phyloP scores from a whole-genome alignment of 2,329 filamentous ascomycete genomes.

The Arthroderma uncinatum region DNA sequence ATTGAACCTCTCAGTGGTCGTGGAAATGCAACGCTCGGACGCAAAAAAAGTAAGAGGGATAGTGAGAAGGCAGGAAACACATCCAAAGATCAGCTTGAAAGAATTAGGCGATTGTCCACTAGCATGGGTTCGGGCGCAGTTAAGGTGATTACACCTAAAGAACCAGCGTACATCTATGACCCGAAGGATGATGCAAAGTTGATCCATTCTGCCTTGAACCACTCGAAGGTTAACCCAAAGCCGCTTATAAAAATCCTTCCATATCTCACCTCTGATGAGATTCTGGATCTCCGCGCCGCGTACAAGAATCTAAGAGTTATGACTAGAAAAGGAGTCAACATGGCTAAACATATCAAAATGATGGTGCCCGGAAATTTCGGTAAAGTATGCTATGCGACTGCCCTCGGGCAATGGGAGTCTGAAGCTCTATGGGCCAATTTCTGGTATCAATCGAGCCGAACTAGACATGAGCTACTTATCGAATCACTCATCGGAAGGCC shows the following conservation, averaged over 20 bases:
- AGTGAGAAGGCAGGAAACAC: constrained; percentile 18
- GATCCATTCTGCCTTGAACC: constrained; percentile 63
- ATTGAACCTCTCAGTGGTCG: constrained; percentile 34
- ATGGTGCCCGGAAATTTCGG: constrained; percentile 53
- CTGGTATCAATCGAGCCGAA: constrained; percentile 85
- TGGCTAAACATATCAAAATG: constrained; percentile 42
- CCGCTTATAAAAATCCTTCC: constrained; percentile 76
- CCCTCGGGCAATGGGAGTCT: constrained; percentile 79
- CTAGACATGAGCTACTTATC: constrained; percentile 77
- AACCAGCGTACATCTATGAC: constrained; percentile 57
- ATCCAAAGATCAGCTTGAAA: constrained; percentile 5
- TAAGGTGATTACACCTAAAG: background rate
- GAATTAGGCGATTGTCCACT: background rate
- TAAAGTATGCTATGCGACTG: constrained; percentile 83
- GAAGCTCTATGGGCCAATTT: constrained; percentile 98
- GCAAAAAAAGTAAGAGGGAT: constrained; percentile 20
- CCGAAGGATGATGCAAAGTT: constrained; percentile 65
- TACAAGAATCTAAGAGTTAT: constrained; percentile 82
- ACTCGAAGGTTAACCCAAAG: constrained; percentile 55
- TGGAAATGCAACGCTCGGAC: constrained; percentile 9
- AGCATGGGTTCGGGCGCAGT: background rate
- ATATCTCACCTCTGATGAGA: constrained; percentile 71
- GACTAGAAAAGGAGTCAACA: constrained; percentile 38
- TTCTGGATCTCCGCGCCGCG: constrained; percentile 72
- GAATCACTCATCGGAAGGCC: constrained; percentile 83